phyloP scores from a whole-genome alignment of 179 eudicot species.

The Drosera spatulata region DNA sequence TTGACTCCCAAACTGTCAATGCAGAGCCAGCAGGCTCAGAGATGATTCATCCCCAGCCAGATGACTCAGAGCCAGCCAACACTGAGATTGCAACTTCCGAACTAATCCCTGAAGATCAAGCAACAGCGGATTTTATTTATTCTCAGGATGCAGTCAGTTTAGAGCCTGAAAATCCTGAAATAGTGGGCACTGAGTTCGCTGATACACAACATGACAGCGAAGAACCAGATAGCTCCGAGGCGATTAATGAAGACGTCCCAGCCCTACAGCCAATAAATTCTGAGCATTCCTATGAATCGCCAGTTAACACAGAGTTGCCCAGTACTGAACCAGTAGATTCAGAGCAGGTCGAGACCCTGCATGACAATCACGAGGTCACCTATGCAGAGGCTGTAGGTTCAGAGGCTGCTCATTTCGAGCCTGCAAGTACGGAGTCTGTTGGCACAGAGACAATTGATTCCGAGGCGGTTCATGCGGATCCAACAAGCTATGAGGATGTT shows the following conservation, averaged over 20 bases:
- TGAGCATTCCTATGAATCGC: slow-evolving; percentile 1
- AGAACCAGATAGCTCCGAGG: neutral
- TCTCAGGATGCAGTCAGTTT: neutral
- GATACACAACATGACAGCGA: neutral
- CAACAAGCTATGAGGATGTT: slow-evolving; percentile 14
- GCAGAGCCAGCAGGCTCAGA: slow-evolving; percentile 8
- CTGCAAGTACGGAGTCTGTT: neutral
- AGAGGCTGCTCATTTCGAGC: neutral
- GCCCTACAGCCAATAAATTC: neutral
- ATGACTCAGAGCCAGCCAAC: neutral
- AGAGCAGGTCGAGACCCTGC: slow-evolving; percentile 1
- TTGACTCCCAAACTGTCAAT: slow-evolving; percentile 3
- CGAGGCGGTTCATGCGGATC: slow-evolving; percentile 10
- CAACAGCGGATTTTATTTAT: slow-evolving; percentile 3
- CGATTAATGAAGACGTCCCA: neutral
- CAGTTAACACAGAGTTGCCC: slow-evolving; percentile 2
- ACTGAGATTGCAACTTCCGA: neutral
- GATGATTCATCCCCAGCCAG: slow-evolving; percentile 6
- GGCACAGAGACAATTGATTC: slow-evolving; percentile 1
- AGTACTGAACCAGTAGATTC: slow-evolving; percentile 7
- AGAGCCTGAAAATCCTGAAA: slow-evolving; percentile 4
- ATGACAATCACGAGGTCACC: neutral
- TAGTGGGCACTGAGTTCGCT: neutral
- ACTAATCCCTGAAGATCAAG: neutral
- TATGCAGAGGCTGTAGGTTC: neutral